phyloP scores from a whole-genome alignment of 2,329 filamentous ascomycete species.

The Colletotrichum tropicicola region DNA sequence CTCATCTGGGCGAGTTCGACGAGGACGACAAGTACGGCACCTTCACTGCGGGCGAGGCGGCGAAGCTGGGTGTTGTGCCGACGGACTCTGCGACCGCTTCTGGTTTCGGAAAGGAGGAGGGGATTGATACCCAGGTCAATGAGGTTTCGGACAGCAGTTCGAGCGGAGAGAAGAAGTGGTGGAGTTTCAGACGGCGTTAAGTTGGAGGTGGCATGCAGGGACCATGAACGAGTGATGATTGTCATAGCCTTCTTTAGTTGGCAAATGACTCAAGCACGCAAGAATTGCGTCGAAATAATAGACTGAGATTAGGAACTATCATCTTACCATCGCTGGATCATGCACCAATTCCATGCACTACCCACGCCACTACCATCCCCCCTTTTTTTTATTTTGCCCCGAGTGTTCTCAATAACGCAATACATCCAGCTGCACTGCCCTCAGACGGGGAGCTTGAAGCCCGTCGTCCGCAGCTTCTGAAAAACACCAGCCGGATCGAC shows the following conservation, averaged over 20 bases:
- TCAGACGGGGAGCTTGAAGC: slow-evolving; percentile 37
- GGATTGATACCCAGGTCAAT: not conserved
- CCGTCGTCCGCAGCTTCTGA: slow-evolving; percentile 41
- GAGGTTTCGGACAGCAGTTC: not conserved
- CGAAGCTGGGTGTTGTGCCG: slow-evolving; percentile 46
- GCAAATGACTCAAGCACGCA: too few relatives aligned
- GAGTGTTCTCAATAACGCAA: not conserved
- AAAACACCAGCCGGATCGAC: slow-evolving; percentile 46
- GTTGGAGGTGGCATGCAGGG: not conserved
- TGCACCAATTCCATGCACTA: too few relatives aligned
- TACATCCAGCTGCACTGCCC: not conserved
- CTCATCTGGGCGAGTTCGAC: slow-evolving; percentile 51
- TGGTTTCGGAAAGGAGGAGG: not conserved
- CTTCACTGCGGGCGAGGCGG: slow-evolving; percentile 52
- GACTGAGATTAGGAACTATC: not conserved
- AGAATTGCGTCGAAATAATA: not conserved
- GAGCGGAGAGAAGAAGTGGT: not conserved
- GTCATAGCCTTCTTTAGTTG: too few relatives aligned
- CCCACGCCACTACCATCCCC: too few relatives aligned
- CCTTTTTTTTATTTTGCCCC: too few relatives aligned
- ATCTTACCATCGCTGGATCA: not conserved
- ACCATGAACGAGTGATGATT: too few relatives aligned
- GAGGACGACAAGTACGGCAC: slow-evolving; percentile 53
- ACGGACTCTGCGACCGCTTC: not conserved
- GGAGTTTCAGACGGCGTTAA: not conserved